These are phyloP conservation scores for Aspergillus persii DNA, from an alignment of 2,329 filamentous ascomycete species.

Conservation along the genomic window DNA sequence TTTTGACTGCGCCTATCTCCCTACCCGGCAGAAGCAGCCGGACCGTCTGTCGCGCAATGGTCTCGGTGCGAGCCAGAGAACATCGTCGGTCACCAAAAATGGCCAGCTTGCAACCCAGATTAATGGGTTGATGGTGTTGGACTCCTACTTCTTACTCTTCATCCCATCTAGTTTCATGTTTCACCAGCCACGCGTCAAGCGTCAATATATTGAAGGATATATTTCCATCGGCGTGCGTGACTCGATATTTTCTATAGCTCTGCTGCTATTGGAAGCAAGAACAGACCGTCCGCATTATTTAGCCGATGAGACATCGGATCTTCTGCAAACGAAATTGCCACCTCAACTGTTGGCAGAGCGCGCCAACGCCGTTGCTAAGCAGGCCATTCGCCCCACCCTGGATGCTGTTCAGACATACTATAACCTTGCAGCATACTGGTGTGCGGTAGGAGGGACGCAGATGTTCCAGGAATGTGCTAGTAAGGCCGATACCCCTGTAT, in stretches of 20 bases:
- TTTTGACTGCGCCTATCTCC: neutral
- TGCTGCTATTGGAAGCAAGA: neutral
- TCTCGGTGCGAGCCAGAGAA: neutral
- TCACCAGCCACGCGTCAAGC: neutral
- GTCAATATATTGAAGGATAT: neutral
- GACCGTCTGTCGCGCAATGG: neutral
- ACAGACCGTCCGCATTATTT: neutral
- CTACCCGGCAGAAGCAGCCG: neutral
- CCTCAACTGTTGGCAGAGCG: neutral
- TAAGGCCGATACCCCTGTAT: neutral
- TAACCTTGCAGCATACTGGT: neutral
- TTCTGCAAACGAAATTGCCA: neutral
- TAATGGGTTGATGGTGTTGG: neutral
- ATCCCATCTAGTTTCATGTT: slow-evolving; percentile 1
- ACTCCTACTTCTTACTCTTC: neutral
- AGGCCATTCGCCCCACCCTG: neutral
- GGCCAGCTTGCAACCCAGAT: neutral
- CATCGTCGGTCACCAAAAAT: neutral
- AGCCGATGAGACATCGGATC: neutral
- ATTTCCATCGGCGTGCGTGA: neutral
- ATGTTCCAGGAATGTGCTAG: neutral
- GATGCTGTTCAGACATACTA: neutral
- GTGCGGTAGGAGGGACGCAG: neutral
- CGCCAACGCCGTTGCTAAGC: neutral
- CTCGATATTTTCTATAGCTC: neutral